Percentiles rank a stretch among this genome's conserved stretches.
phyloP scores from a whole-genome alignment of 495 filamentous ascomycete species.

The Aspergillus ostianus region DNA sequence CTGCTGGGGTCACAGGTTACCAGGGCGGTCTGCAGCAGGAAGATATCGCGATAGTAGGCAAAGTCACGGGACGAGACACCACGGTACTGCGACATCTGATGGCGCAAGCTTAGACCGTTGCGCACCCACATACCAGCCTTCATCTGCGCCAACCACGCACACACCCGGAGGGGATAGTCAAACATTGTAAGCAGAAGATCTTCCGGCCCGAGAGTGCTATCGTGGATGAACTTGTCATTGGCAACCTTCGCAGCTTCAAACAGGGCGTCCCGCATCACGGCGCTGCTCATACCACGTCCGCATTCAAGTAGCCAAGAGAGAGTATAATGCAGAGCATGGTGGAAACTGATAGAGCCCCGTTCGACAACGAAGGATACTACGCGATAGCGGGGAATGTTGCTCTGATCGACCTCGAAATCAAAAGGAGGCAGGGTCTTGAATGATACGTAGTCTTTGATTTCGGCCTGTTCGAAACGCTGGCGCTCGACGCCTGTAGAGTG shows the following conservation, averaged over 20 bases:
- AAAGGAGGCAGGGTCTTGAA: constrained; percentile 78
- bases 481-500: constrained; percentile 88
- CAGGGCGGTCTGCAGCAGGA: constrained; percentile 86
- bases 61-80: constrained; percentile 85
- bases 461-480: constrained; percentile 78
- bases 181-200: constrained; percentile 85
- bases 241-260: constrained; percentile 49
- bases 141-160: constrained; percentile 96
- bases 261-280: constrained; percentile 64
- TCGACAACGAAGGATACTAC: constrained; percentile 88
- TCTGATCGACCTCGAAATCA: constrained; percentile 69
- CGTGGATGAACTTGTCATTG: constrained; percentile 29
- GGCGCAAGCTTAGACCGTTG: constrained; percentile 90
- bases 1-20: constrained; percentile 80
- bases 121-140: constrained; percentile 98
- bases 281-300: constrained; percentile 69
- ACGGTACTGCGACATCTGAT: constrained; percentile 90
- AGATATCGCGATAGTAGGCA: constrained; percentile 91
- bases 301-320: constrained; percentile 96
- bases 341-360: constrained; percentile 90
- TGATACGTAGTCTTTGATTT: constrained; percentile 77
- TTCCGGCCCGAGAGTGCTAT: constrained; percentile 48
- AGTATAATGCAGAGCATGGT: constrained; percentile 94
- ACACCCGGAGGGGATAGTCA: constrained; percentile 89
- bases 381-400: constrained; percentile 42